phyloP scores from a whole-genome alignment of 2,329 filamentous ascomycete genomes.

The Hysterium pulicare region DNA sequence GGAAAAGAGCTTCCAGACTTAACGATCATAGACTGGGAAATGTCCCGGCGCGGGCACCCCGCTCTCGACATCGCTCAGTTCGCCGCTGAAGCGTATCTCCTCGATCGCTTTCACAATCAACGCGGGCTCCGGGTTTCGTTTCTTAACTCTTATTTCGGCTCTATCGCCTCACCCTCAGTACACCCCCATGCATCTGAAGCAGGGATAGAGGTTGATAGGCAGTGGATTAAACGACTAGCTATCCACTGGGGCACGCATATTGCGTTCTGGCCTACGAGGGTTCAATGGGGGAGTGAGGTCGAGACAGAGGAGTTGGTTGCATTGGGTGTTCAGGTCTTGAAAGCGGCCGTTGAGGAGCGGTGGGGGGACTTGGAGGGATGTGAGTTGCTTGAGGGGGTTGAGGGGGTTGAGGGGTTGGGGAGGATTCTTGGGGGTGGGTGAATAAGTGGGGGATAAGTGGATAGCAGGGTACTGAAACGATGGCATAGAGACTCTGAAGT shows the following conservation, averaged over 20 bases:
- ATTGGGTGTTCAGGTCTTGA: slow-evolving; percentile 5
- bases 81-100: slow-evolving; percentile 34
- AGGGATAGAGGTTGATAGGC: slow-evolving; percentile 5
- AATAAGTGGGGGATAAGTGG: no score
- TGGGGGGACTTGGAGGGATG: slow-evolving; percentile 19
- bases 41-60: slow-evolving; percentile 27
- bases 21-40: slow-evolving; percentile 38
- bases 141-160: slow-evolving; percentile 13
- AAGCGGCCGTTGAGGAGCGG: slow-evolving; percentile 11
- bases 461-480: no score
- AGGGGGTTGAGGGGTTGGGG: neutral
- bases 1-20: slow-evolving; percentile 9
- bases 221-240: slow-evolving; percentile 24
- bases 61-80: slow-evolving; percentile 40
- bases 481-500: no score
- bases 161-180: neutral
- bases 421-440: no score
- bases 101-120: slow-evolving; percentile 27
- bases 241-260: slow-evolving; percentile 37
- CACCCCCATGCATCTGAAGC: slow-evolving; percentile 16
- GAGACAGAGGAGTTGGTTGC: slow-evolving; percentile 23
- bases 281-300: slow-evolving; percentile 25
- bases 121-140: slow-evolving; percentile 27
- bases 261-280: slow-evolving; percentile 31
- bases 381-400: slow-evolving; percentile 2